A percentile compares a stretch with the other conserved stretches of the same genome.
Conservation (phyloP, 2,329 filamentous ascomycete species). For the Juglanconis juglandina region DNA sequence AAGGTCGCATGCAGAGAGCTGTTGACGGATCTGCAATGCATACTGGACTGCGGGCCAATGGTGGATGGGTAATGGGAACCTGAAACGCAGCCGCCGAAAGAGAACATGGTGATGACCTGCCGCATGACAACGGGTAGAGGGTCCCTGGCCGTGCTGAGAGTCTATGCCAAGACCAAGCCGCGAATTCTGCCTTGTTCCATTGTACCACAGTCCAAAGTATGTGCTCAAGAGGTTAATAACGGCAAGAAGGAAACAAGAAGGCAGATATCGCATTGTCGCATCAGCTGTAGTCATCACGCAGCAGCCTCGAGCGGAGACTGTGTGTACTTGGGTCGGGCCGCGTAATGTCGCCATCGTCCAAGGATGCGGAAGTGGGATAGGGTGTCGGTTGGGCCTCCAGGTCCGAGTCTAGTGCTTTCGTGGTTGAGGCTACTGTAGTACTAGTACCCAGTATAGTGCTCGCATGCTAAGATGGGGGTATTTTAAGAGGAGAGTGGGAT, state of each 20-base stretch:
- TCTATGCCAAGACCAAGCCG: not conserved
- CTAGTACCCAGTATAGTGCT: not conserved
- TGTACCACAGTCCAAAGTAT: too few species aligned
- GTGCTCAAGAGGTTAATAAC: too few species aligned
- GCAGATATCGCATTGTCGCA: too few species aligned
- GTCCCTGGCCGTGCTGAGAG: not conserved
- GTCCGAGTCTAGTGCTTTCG: too few species aligned
- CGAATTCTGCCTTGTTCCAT: too few species aligned
- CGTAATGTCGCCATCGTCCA: not conserved
- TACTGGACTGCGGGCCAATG: not conserved
- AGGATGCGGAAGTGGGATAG: not conserved
- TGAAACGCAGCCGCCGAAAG: constrained; percentile 7
- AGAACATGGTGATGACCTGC: not conserved
- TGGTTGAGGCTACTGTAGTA: too few species aligned
- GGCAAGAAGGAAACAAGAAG: too few species aligned
- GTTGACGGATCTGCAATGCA: constrained; percentile 10
- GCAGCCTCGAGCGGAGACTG: too few species aligned
- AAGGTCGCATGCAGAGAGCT: not conserved
- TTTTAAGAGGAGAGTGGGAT: not conserved
- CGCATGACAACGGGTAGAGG: not conserved
- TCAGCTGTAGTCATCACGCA: too few species aligned
- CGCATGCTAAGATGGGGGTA: not conserved
- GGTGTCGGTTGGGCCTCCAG: not conserved
- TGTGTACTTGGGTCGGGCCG: too few species aligned
- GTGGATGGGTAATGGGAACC: not conserved